phyloP scores from a whole-genome alignment of 345 rosid species.

The Syzygium aromaticum region DNA sequence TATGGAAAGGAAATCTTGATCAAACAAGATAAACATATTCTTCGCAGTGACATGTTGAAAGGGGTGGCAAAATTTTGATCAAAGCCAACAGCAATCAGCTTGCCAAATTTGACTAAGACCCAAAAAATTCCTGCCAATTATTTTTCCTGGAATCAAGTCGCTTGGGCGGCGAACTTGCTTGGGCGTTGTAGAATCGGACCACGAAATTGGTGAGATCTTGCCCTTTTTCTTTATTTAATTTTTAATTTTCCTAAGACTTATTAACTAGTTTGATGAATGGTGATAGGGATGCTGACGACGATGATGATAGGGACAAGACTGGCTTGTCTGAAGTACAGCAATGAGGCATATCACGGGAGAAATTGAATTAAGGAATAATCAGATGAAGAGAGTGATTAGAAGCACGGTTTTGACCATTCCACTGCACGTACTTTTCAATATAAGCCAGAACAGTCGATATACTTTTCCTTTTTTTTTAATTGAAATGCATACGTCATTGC shows the following conservation, averaged over 20 bases:
- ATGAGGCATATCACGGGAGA: too few species aligned
- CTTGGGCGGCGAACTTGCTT: neutral
- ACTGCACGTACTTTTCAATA: neutral
- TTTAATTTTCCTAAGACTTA: rapidly evolving
- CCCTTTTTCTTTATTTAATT: neutral
- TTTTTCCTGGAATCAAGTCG: neutral
- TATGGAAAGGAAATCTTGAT: too few species aligned
- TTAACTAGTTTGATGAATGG: neutral
- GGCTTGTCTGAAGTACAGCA: rapidly evolving
- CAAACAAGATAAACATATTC: too few species aligned
- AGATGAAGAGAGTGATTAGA: neutral
- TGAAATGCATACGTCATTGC: too few species aligned
- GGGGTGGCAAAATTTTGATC: neutral
- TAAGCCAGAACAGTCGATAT: too few species aligned
- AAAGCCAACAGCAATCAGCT: neutral
- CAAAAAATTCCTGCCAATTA: neutral
- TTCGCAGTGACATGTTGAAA: neutral
- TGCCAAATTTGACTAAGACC: neutral
- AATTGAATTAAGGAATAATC: neutral
- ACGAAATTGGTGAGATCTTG: neutral
- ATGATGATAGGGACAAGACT: neutral
- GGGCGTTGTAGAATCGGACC: neutral
- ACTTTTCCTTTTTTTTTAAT: too few species aligned
- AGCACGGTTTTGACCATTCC: neutral
- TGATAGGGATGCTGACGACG: neutral